Base-by-base conservation (phyloP, 257 asterid genomes). In the Solanum virginianum region DNA sequence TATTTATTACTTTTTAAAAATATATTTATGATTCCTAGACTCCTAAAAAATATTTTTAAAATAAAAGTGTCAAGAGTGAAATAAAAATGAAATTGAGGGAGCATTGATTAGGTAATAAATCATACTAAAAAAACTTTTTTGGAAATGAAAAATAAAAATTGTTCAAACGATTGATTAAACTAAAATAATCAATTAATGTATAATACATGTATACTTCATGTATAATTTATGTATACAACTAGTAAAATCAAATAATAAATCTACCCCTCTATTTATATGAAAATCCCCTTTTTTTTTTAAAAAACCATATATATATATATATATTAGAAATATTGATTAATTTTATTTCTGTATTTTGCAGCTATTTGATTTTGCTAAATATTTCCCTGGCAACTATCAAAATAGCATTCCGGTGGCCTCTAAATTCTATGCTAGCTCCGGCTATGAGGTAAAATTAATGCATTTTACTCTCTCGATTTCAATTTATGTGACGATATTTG, bases 351-450 rank as follows among this genome's bases (percentile, higher is more conserved):
- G 54, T 47, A 0, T 7, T 26, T 66, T 12, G 51, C 90, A 94
- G 98, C 83, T 94, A 53, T 92, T 90, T 81, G 91, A 89, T 80
- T 92, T 94, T 74, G 95, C 98, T 6, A 74, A 9, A 29, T 66
- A 70, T 17, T 84, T 88, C 60, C 75, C 85, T 3, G 95, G 93
- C 3, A 53, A 3, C 45, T 94, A 92, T 83, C 90, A 90, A 32
- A 57, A 69, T 62, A 92, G 93, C 90, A 94, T 94, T 66, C 17
- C 91, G 10, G 85, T 32, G 5, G 93, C 87, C 1, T 86, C 84
- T 8, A 70, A 82, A 22, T 92, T 91, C 87, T 92, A 94, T 41
- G 16, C 83, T 8, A 91, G 96, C 87, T 86, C 90, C 65, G 95
- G 95, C 26, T 92, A 86, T 51, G 91, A 91, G 91, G 97, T 90